Evolutionary conservation across 2,329 filamentous ascomycete species (phyloP).

Genomic region (Aspergillus puulaauensis): DNA sequence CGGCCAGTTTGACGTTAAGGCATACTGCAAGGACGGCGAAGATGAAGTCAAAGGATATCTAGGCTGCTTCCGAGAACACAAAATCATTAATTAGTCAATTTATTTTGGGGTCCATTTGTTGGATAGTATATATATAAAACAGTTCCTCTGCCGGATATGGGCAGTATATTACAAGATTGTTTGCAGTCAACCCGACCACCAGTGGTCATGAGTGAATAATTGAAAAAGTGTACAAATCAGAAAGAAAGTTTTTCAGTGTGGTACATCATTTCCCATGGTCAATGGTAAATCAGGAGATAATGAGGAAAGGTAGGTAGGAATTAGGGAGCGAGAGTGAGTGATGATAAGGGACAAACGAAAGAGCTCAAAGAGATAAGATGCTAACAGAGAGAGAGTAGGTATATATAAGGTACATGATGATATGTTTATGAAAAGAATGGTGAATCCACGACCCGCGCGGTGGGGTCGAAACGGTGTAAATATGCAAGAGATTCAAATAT

Average conservation of each 20-base stretch:
- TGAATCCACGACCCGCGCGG: conserved; percentile 32
- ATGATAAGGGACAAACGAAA: conserved; percentile 21
- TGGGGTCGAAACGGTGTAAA: conserved; percentile 25
- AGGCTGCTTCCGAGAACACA: not conserved
- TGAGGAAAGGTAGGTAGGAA: conserved; percentile 19
- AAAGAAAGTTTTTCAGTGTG: conserved; percentile 10
- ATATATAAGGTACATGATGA: conserved; percentile 4
- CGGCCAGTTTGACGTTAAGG: not conserved
- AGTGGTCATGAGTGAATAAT: conserved; percentile 22
- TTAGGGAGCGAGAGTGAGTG: conserved; percentile 12
- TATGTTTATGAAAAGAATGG: conserved; percentile 23
- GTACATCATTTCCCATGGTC: conserved; percentile 10
- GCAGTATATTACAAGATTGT: conserved; percentile 36
- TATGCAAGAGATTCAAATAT: conserved; percentile 22
- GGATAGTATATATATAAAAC: conserved; percentile 18
- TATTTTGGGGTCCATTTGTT: conserved; percentile 11
- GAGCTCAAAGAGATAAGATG: conserved; percentile 9
- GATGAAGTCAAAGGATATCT: not conserved
- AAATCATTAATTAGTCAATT: not conserved
- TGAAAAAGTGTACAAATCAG: conserved; percentile 18
- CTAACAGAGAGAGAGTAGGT: conserved; percentile 1
- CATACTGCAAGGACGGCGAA: not conserved
- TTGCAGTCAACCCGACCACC: conserved; percentile 22
- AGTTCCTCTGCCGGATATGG: conserved; percentile 15
- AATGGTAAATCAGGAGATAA: conserved; percentile 17